Percentiles rank a stretch among this genome's conserved stretches.
Evolutionary conservation across 106 monocot genomes (phyloP).

Genomic region (Xerophyta viscosa): DNA sequence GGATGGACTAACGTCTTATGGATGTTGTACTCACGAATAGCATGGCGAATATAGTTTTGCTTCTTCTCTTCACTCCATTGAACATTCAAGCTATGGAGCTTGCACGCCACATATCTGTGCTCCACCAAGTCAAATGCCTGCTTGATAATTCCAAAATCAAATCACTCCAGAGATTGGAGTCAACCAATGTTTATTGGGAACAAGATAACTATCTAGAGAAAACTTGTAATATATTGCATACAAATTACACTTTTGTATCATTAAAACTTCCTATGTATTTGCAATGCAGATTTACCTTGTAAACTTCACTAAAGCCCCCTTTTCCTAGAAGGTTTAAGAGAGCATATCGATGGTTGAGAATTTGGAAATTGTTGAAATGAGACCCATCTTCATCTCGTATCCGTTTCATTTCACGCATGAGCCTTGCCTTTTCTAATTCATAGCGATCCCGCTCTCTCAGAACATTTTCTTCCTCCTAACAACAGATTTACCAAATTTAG

Average conservation of each 20-base stretch:
- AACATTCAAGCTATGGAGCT: slow-evolving; percentile 95
- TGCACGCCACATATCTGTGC: slow-evolving; percentile 92
- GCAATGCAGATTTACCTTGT: slow-evolving; percentile 49
- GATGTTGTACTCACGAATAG: slow-evolving; percentile 98
- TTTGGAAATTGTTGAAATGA: slow-evolving; percentile 91
- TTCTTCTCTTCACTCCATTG: slow-evolving; percentile 99
- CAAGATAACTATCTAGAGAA: slow-evolving; percentile 4
- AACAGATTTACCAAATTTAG: too few species aligned
- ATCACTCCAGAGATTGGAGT: slow-evolving; percentile 36
- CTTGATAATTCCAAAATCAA: slow-evolving; percentile 47
- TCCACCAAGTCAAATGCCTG: slow-evolving; percentile 98
- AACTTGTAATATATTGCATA: too few species aligned
- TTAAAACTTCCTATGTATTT: too few species aligned
- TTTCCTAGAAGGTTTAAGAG: slow-evolving; percentile 96
- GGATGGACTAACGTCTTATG: slow-evolving; percentile 95
- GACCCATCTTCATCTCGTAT: slow-evolving; percentile 99
- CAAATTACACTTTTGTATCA: too few species aligned
- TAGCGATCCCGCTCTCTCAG: slow-evolving; percentile 82
- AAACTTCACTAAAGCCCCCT: slow-evolving; percentile 99
- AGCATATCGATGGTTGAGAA: slow-evolving; percentile 95
- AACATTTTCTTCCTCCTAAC: slow-evolving; percentile 86
- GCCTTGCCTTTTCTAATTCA: slow-evolving; percentile 90
- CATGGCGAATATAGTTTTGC: slow-evolving; percentile 96
- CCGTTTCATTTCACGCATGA: slow-evolving; percentile 99
- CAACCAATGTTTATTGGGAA: slow-evolving; percentile 25